Conservation (phyloP, 495 filamentous ascomycete species). For the Aspergillus haitiensis region DNA sequence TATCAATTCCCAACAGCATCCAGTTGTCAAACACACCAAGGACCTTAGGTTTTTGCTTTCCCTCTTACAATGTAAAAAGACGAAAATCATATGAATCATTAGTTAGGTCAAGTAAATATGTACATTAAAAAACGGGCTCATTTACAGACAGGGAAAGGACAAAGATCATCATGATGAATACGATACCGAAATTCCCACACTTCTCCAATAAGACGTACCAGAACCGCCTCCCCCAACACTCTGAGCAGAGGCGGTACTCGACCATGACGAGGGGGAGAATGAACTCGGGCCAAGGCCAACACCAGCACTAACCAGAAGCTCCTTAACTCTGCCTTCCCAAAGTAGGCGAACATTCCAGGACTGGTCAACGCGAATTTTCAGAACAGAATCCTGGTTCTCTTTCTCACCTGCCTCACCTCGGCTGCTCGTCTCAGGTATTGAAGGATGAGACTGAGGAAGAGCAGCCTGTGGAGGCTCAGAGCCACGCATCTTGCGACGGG, state of each 20-base stretch:
- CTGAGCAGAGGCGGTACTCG: slow-evolving; percentile 28
- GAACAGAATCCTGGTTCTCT: slow-evolving; percentile 76
- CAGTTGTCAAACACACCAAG: too few relatives aligned
- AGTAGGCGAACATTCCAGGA: slow-evolving; percentile 78
- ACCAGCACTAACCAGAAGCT: slow-evolving; percentile 87
- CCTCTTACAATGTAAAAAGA: background rate
- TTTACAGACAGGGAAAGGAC: slow-evolving; percentile 10
- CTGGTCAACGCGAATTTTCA: slow-evolving; percentile 87
- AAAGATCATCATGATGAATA: slow-evolving; percentile 74
- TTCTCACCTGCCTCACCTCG: slow-evolving; percentile 38
- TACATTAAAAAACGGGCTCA: slow-evolving; percentile 10
- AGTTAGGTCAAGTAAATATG: slow-evolving; percentile 12
- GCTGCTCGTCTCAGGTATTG: slow-evolving; percentile 23
- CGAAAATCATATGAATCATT: slow-evolving; percentile 3
- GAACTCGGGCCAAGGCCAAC: slow-evolving; percentile 63
- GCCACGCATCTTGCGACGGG: slow-evolving; percentile 42
- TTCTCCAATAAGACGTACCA: slow-evolving; percentile 58
- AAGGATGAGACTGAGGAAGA: slow-evolving; percentile 25
- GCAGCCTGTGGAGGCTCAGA: slow-evolving; percentile 22
- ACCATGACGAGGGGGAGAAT: slow-evolving; percentile 40
- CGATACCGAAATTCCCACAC: slow-evolving; percentile 82
- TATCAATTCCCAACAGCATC: slow-evolving; percentile 12
- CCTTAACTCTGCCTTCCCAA: slow-evolving; percentile 94
- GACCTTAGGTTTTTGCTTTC: background rate
- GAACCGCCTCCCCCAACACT: slow-evolving; percentile 68